Base-by-base conservation (phyloP, 202 grass and related monocot species). In the Schoenoplectus tabernaemontani region DNA sequence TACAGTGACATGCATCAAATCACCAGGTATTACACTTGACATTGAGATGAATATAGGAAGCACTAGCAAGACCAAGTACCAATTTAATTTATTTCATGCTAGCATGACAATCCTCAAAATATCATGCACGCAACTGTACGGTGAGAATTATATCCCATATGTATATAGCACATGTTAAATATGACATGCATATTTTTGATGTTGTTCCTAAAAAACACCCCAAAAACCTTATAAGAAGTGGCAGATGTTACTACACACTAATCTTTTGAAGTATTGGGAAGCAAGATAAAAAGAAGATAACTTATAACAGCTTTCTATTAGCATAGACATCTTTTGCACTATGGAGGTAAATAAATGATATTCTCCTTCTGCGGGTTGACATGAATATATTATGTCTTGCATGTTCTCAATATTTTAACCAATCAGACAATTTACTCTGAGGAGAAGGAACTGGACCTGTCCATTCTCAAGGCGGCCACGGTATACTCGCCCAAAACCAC, bases 401-500 rank as follows among this genome's bases (percentile, higher is more conserved):
- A 59, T 37, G n/a, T 38, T 39, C 1, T 78, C 9, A 30, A 23
- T 20, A 41, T 46, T 23, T 46, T 43, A 62, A 59, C 19, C 10
- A 60, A 42, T 44, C 32, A 39, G 10, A 20, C 15, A 73, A 59
- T 78, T 34, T 78, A 58, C 22, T 62, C 2, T 8, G 44, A 30
- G 12, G 46, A 28, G 17, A 79, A 61, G 9, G 17, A 62, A 80
- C 5, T 33, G 24, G 59, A 93, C 93, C 93, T 97, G 89, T 9
- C 93, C 93, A 85, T 28, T 93, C 59, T 97, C 93, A 62, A 97
- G 67, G 3, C 79, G 86, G n/a, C 93, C 93, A 88, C 79, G 93
- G 86, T 93, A 97, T 48, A 97, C 93, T 61, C 87, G 79, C 16
- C 91, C 93, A 22, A 97, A 93, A 78, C 93, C 93, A 64, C 93